phyloP scores from a whole-genome alignment of 208 protist genomes.

The Leishmania major region DNA sequence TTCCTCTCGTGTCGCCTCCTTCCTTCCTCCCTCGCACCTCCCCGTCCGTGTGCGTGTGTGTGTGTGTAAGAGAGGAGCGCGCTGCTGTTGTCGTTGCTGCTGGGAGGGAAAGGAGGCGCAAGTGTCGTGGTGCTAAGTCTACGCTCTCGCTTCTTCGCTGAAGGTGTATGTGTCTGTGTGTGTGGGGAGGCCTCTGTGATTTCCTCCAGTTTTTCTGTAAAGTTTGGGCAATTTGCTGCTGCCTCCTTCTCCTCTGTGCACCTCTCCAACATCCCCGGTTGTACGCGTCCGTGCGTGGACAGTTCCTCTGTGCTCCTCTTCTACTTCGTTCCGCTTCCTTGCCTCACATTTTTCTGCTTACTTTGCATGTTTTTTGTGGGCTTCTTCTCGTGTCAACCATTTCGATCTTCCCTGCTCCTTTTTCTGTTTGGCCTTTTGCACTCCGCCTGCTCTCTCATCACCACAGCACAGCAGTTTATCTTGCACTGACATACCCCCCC shows the following conservation, averaged over 20 bases:
- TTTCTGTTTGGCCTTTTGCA: not conserved
- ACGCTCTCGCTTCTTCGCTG: not conserved
- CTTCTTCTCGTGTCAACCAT: not conserved
- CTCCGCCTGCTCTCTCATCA: not conserved
- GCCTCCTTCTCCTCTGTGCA: not conserved
- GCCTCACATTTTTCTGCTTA: not conserved
- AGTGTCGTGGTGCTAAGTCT: not conserved
- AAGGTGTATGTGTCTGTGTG: not conserved
- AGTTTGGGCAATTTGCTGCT: not conserved
- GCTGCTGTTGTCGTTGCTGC: not conserved
- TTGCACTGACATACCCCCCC: not conserved
- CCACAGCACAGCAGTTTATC: not conserved
- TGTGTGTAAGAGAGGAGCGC: not conserved
- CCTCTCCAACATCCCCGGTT: not conserved
- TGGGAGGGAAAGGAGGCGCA: not conserved
- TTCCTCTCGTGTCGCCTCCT: not conserved
- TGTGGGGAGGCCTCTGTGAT: not conserved
- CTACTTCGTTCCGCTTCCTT: not conserved
- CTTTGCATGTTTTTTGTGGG: not conserved
- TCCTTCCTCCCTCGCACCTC: not conserved
- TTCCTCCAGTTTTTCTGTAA: not conserved
- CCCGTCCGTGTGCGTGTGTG: not conserved
- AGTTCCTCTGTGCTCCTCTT: too few relatives aligned
- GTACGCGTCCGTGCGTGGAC: not conserved
- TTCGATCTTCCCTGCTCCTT: not conserved